A percentile compares a stretch with the other conserved stretches of the same genome.
Evolutionary conservation across 2,329 filamentous ascomycete species (phyloP).

Genomic region (Phyllosticta ampelicida): DNA sequence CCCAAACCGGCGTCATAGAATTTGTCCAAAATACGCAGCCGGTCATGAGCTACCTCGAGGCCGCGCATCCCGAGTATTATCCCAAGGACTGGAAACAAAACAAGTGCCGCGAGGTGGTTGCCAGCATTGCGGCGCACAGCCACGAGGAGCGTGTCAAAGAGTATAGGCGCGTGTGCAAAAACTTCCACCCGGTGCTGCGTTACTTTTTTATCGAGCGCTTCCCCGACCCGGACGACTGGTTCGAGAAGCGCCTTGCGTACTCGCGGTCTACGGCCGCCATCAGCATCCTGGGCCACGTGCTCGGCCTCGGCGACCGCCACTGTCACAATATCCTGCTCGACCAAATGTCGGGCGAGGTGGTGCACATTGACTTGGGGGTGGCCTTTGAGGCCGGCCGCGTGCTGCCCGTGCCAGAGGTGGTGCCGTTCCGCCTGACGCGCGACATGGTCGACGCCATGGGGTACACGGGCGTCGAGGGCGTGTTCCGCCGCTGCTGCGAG

Average conservation of each 20-base stretch:
- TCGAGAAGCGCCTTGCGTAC: constrained; percentile 76
- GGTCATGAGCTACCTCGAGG: constrained; percentile 82
- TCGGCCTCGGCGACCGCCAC: constrained; percentile 88
- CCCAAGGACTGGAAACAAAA: constrained; percentile 70
- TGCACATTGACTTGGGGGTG: constrained; percentile 94
- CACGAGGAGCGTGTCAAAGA: constrained; percentile 60
- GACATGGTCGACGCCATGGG: constrained; percentile 98
- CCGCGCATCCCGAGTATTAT: constrained; percentile 77
- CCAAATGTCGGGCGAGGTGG: constrained; percentile 77
- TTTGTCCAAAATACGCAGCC: constrained; percentile 92
- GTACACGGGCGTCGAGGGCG: constrained; percentile 85
- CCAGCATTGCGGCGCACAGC: constrained; percentile 57
- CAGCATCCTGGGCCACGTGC: constrained; percentile 84
- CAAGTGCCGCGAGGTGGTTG: constrained; percentile 70
- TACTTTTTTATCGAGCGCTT: constrained; percentile 98
- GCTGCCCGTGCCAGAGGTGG: constrained; percentile 88
- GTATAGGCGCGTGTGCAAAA: constrained; percentile 67
- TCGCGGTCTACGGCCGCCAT: constrained; percentile 89
- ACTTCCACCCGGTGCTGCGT: constrained; percentile 85
- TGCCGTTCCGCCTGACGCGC: constrained; percentile 87
- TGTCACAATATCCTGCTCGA: constrained; percentile 96
- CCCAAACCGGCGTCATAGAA: constrained; percentile 83
- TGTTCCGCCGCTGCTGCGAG: constrained; percentile 96
- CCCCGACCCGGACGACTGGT: constrained; percentile 92
- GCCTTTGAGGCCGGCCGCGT: constrained; percentile 95